These are phyloP conservation scores for Paraphoma chrysanthemicola DNA, from an alignment of 2,329 filamentous ascomycete species.

Conservation along the genomic window DNA sequence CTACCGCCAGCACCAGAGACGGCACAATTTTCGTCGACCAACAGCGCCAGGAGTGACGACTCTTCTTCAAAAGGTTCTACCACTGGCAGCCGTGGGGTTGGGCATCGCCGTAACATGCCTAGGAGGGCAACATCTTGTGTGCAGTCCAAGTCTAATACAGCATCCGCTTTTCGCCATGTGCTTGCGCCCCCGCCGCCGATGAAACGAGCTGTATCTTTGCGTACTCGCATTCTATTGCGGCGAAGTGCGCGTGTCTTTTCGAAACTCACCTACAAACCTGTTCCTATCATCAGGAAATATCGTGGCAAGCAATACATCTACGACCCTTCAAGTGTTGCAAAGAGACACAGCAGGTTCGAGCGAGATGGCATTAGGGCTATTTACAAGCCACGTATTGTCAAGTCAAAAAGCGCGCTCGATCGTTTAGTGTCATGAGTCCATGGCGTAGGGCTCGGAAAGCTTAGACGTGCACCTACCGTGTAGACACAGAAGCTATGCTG, in stretches of 20 bases:
- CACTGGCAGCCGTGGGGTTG: not conserved
- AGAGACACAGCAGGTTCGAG: constrained; percentile 7
- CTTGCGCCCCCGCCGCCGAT: not conserved
- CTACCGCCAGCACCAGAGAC: too few species aligned
- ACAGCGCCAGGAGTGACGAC: too few species aligned
- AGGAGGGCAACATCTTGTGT: not conserved
- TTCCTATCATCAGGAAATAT: constrained; percentile 6
- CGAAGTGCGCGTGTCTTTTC: not conserved
- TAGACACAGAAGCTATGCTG: too few species aligned
- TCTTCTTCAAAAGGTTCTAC: too few species aligned
- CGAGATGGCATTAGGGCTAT: constrained; percentile 8
- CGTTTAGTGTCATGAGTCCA: not conserved
- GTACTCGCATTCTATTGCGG: constrained; percentile 1
- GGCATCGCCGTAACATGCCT: not conserved
- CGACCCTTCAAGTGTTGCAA: constrained; percentile 1
- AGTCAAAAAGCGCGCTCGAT: not conserved
- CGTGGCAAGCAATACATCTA: constrained; percentile 5
- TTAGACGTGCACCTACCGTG: too few species aligned
- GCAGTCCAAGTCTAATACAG: not conserved
- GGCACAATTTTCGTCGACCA: too few species aligned
- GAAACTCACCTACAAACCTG: not conserved
- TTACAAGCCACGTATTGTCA: constrained; percentile 1
- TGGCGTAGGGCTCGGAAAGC: not conserved
- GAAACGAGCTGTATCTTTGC: constrained; percentile 5
- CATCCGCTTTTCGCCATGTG: not conserved